A percentile compares a stretch with the other conserved stretches of the same genome.
Conservation (phyloP, 768 basidiomycete species). For the Serendipita vermifera region DNA sequence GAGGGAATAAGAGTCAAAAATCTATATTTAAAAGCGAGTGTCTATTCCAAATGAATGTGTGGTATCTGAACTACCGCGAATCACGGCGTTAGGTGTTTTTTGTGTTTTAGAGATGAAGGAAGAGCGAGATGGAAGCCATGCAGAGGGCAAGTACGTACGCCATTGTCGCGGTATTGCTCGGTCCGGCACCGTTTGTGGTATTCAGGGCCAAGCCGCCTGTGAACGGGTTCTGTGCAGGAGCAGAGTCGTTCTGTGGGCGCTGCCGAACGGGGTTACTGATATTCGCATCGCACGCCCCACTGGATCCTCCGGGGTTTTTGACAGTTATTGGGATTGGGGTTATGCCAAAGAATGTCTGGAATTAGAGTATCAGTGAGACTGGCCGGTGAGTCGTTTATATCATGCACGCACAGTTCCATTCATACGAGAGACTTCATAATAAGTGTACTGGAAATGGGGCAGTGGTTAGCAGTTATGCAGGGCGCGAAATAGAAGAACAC, state of each 20-base stretch:
- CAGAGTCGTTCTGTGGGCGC: conserved; percentile 7
- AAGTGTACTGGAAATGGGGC: conserved; percentile 27
- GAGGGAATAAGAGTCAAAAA: no score
- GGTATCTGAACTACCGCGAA: no score
- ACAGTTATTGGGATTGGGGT: background rate
- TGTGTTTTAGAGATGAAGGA: no score
- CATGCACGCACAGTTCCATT: conserved; percentile 20
- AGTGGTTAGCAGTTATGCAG: background rate
- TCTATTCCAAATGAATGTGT: no score
- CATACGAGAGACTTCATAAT: conserved; percentile 32
- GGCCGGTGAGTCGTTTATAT: no score
- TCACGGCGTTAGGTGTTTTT: no score
- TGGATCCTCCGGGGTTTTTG: background rate
- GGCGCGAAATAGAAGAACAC: conserved; percentile 12
- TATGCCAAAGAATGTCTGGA: background rate
- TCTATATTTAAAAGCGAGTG: no score
- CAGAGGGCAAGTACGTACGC: background rate
- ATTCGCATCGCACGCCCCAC: background rate
- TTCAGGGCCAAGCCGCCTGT: conserved; percentile 2
- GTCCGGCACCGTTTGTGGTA: background rate
- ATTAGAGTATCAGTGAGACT: background rate
- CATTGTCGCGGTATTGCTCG: background rate
- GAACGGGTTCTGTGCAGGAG: conserved; percentile 7
- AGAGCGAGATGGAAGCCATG: background rate
- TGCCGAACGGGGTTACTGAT: background rate